Evolutionary conservation across 768 basidiomycete genomes (phyloP).

Genomic region (Austroboletus festivus): DNA sequence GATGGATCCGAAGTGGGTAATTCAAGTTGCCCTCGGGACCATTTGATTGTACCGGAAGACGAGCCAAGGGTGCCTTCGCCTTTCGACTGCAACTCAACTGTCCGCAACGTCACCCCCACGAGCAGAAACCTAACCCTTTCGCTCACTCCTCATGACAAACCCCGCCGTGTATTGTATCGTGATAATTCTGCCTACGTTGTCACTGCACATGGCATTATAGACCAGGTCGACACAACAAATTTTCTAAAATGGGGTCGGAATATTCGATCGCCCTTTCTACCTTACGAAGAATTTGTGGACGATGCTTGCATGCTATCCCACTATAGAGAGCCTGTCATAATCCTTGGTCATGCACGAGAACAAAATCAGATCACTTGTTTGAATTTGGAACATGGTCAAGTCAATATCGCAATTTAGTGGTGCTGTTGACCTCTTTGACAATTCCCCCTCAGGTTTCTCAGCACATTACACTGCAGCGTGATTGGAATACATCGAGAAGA

Average conservation of each 20-base stretch:
- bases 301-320: slow-evolving; percentile 40
- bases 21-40: neutral
- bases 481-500: slow-evolving; percentile 36
- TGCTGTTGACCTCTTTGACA: slow-evolving; percentile 3
- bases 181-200: slow-evolving; percentile 24
- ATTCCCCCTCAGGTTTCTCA: slow-evolving; percentile 5
- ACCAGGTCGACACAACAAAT: slow-evolving; percentile 22
- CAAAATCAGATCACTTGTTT: slow-evolving; percentile 32
- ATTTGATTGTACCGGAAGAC: neutral
- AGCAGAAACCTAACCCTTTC: slow-evolving; percentile 11
- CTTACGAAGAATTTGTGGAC: slow-evolving; percentile 35
- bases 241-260: slow-evolving; percentile 14
- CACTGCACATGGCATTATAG: slow-evolving; percentile 40
- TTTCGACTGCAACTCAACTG: neutral
- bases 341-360: slow-evolving; percentile 41
- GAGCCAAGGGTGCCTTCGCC: neutral
- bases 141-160: slow-evolving; percentile 35
- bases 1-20: neutral
- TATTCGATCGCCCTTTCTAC: slow-evolving; percentile 21
- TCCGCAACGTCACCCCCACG: neutral
- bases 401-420: slow-evolving; percentile 12
- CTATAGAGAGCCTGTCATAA: slow-evolving; percentile 23
- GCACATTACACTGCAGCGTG: slow-evolving; percentile 19
- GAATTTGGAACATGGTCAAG: slow-evolving; percentile 16
- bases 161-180: slow-evolving; percentile 36